Conservation (phyloP, 179 eudicot species). For the Heliamphora pulchella region DNA sequence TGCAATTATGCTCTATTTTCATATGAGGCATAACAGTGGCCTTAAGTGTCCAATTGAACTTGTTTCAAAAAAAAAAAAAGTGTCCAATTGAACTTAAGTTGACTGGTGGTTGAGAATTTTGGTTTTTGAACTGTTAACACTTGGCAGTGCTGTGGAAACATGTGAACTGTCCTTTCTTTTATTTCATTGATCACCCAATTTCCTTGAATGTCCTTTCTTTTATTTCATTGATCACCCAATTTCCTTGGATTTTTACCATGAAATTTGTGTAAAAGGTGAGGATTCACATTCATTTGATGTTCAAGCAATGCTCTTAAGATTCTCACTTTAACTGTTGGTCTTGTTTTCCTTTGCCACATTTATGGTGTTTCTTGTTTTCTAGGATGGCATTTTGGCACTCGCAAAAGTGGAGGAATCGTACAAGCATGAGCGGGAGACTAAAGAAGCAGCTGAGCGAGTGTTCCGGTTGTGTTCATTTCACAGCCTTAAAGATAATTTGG, state of each 20-base stretch:
- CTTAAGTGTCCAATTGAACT: not conserved
- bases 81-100: not conserved
- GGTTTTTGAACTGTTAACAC: not conserved
- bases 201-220: not conserved
- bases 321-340: not conserved
- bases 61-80: too few relatives aligned
- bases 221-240: not conserved
- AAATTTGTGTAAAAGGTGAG: not conserved
- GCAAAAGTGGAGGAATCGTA: conserved; percentile 77
- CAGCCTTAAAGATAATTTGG: conserved; percentile 55
- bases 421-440: conserved; percentile 62
- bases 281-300: not conserved
- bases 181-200: too few relatives aligned
- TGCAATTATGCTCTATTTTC: not conserved
- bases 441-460: conserved; percentile 46
- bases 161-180: too few relatives aligned
- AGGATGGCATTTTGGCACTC: conserved; percentile 65
- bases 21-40: not conserved
- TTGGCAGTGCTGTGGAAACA: not conserved
- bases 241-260: not conserved
- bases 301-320: conserved; percentile 4
- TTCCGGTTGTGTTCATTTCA: conserved; percentile 46
- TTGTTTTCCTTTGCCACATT: conserved; percentile 5
- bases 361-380: conserved; percentile 11
- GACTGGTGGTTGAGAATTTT: not conserved